phyloP scores from a whole-genome alignment of 345 rosid species.

The Linum tenue region DNA sequence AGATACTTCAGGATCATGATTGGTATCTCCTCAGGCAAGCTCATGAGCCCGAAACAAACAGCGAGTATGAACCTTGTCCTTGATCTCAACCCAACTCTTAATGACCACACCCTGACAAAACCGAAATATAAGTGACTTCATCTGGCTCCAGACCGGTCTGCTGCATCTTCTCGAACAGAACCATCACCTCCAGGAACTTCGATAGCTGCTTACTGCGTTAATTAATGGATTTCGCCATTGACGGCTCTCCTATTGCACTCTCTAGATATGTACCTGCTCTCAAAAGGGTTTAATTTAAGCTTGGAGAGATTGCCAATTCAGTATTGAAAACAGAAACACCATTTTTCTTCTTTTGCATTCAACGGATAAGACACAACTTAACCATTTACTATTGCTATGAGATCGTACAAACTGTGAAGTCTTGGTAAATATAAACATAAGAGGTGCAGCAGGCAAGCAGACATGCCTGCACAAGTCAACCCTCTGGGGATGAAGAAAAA shows the following conservation, averaged over 20 bases:
- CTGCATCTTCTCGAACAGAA: constrained; percentile 81
- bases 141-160: constrained; percentile 49
- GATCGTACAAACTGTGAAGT: not conserved
- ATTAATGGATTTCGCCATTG: not conserved
- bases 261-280: no score
- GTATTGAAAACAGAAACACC: no score
- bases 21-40: constrained; percentile 31
- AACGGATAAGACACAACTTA: no score
- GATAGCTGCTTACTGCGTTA: not conserved
- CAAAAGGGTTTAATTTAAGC: no score
- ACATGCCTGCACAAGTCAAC: no score
- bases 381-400: not conserved
- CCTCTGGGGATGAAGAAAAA: not conserved
- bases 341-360: no score
- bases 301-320: no score
- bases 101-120: constrained; percentile 74
- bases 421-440: not conserved
- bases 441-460: not conserved
- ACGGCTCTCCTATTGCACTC: not conserved
- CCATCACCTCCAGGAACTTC: constrained; percentile 46
- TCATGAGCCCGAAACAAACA: constrained; percentile 45
- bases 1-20: constrained; percentile 64
- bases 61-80: constrained; percentile 57
- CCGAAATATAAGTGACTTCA: constrained; percentile 55
- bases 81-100: constrained; percentile 54